Conservation (phyloP, 1,284 basidiomycete species). For the Heterobasidion irregulare region DNA sequence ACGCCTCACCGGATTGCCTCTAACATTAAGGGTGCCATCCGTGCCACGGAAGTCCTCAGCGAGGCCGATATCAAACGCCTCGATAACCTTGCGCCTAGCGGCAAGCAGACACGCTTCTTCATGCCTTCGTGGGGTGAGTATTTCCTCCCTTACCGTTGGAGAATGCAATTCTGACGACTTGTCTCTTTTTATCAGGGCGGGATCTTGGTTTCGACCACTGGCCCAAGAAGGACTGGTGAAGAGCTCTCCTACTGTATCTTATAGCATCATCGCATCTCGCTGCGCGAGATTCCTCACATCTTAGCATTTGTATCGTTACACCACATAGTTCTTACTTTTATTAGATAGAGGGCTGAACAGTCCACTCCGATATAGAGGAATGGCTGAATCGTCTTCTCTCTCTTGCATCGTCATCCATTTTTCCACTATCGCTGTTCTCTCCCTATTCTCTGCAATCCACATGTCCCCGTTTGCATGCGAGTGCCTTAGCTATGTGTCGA, state of each 20-base stretch:
- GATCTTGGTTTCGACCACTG: constrained; percentile 67
- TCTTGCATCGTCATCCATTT: no score
- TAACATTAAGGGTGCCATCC: constrained; percentile 53
- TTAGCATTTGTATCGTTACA: neutral
- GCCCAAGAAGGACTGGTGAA: constrained; percentile 19
- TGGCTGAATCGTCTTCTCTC: no score
- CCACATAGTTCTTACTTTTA: no score
- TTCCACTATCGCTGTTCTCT: no score
- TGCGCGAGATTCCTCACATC: neutral
- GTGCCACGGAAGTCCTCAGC: constrained; percentile 42
- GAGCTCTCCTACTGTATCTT: neutral
- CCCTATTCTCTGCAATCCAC: no score
- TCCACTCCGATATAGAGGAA: no score
- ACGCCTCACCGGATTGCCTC: constrained; percentile 64
- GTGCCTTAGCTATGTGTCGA: no score
- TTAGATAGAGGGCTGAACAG: no score
- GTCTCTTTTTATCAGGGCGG: constrained; percentile 30
- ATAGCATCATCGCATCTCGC: neutral
- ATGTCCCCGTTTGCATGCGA: no score
- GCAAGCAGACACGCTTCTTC: constrained; percentile 63
- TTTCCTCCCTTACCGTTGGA: constrained; percentile 2
- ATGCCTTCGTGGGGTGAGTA: constrained; percentile 63
- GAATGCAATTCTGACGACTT: constrained; percentile 6
- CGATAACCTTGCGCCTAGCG: constrained; percentile 57
- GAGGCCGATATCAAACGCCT: constrained; percentile 54